phyloP scores from a whole-genome alignment of 164 flowering plant species.

The Santalum album region DNA sequence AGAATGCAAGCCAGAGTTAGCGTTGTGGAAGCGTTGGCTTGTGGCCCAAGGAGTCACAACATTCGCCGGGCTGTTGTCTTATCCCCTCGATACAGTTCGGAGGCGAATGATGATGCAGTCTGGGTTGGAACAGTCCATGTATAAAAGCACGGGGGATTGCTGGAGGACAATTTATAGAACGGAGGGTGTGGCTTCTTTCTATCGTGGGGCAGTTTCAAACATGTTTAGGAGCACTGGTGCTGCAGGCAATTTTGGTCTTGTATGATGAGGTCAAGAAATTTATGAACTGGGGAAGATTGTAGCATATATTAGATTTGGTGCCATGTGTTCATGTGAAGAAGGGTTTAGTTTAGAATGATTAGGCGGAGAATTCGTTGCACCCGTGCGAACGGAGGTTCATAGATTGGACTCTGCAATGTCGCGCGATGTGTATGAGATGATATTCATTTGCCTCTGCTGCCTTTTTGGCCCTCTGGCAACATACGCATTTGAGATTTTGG shows the following conservation, averaged over 20 bases:
- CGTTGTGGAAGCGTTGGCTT: conserved; percentile 84
- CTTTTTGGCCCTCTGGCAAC: too few species aligned
- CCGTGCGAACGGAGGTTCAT: too few species aligned
- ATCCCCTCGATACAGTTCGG: conserved; percentile 89
- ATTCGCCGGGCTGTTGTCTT: conserved; percentile 81
- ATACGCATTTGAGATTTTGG: too few species aligned
- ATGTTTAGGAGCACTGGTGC: conserved; percentile 93
- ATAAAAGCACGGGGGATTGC: conserved; percentile 69
- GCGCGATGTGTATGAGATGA: too few species aligned
- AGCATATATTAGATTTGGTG: conserved; percentile 4
- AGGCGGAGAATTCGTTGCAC: too few species aligned
- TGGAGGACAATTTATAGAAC: conserved; percentile 73
- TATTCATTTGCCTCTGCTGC: too few species aligned
- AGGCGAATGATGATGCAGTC: conserved; percentile 99
- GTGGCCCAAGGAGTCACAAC: conserved; percentile 94
- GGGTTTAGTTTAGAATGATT: too few species aligned
- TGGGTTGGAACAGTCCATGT: conserved; percentile 63
- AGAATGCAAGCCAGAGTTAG: conserved; percentile 36
- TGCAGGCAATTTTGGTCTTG: conserved; percentile 85
- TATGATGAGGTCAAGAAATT: conserved; percentile 87
- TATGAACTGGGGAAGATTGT: conserved; percentile 56
- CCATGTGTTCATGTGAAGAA: too few species aligned
- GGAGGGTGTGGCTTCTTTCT: conserved; percentile 72
- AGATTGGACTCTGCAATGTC: too few species aligned
- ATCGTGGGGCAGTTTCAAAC: conserved; percentile 87